Evolutionary conservation across 2,329 filamentous ascomycete genomes (phyloP), one percentile per base, ranked within the genome.

Genomic region (Colletotrichum limetticola): DNA sequence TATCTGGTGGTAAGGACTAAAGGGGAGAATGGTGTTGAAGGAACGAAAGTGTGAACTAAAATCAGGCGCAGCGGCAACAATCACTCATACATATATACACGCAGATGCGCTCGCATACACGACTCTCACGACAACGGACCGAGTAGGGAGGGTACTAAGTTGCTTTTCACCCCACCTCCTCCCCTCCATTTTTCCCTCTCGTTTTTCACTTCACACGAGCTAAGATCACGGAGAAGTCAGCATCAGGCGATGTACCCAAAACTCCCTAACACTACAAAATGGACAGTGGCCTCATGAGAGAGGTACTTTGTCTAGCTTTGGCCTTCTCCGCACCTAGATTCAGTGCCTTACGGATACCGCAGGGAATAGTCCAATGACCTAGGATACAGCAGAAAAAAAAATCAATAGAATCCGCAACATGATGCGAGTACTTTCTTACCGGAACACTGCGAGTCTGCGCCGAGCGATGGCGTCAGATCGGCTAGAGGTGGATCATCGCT

Each of bases 381-480:
- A 42, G 6, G 16, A 49, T 19, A 19, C 42, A 49, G 42, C 8
- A 49, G 42, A n/a, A 26, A 55, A 60, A 32, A n/a, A 22, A n/a
- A 22, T 32, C 19, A 26, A 49, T 24, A 19, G 11, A 16, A 60
- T 35, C 35, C 37, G 49, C 42, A 24, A 19, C 9, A 52, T 9
- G 35, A 42, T 42, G 37, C 16, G 19, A 16, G 37, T 19, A 19
- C 37, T 42, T 42, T 16, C 37, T 16, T 42, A 42, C 37, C 37
- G 37, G 37, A 19, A 19, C 37, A 42, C 37, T 42, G 37, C 37
- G 24, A 19, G 16, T n/a, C 42, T 49, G 46, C 28, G 37, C 65
- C 37, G 22, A 53, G 42, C 37, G 57, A 72, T 74, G 68, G 68
- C 71, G 71, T 71, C 67, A 74, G 67, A 73, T 71, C 66, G 67